Evolutionary conservation across 192 early-diverging fungal genomes (phyloP).

Genomic region (Allomyces javanicus): DNA sequence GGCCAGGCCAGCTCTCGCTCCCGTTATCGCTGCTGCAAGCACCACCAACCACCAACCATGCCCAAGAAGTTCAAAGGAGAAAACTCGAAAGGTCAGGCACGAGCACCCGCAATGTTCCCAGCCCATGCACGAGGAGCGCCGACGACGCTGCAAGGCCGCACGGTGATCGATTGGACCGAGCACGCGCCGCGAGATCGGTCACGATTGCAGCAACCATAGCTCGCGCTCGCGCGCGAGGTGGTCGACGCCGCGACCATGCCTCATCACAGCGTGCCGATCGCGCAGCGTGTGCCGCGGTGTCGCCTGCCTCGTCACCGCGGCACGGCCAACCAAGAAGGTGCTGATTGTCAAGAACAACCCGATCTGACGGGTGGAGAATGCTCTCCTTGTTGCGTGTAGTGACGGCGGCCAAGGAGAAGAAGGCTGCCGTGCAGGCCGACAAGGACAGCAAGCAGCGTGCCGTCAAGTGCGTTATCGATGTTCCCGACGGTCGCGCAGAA

Average conservation of each 20-base stretch:
- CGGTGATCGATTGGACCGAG: too few species aligned
- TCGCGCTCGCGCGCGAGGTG: neutral
- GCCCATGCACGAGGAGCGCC: neutral
- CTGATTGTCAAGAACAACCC: neutral
- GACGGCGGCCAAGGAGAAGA: constrained; percentile 50
- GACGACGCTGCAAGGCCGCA: too few species aligned
- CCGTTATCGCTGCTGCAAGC: too few species aligned
- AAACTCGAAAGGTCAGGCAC: constrained; percentile 24
- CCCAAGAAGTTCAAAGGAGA: constrained; percentile 32
- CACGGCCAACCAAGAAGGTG: neutral
- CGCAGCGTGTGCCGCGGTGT: too few species aligned
- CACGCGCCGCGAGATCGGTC: neutral
- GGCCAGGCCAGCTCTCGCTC: too few species aligned
- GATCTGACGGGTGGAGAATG: neutral
- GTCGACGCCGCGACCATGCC: too few species aligned
- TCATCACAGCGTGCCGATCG: too few species aligned
- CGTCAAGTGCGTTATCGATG: constrained; percentile 8
- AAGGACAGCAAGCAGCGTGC: constrained; percentile 26
- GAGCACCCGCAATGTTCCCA: neutral
- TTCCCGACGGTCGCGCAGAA: neutral
- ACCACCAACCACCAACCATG: constrained; percentile 9
- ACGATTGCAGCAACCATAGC: neutral
- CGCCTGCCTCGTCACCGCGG: too few species aligned
- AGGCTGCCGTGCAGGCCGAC: constrained; percentile 42
- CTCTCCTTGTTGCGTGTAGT: constrained; percentile 10